Conservation (phyloP, 1,284 basidiomycete species). For the Tilletia indica region DNA sequence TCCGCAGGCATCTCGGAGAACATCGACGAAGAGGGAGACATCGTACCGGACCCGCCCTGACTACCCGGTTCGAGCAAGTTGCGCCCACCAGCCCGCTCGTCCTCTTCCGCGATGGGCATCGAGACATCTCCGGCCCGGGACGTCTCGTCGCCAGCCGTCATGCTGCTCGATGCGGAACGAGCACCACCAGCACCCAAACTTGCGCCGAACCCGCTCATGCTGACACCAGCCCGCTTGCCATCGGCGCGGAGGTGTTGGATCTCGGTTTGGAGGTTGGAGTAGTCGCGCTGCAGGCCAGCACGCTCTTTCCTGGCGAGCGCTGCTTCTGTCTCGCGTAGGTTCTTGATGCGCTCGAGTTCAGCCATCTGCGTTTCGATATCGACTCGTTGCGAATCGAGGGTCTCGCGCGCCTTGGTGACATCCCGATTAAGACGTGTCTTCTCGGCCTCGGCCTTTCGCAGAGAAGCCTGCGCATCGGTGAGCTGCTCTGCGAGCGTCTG, state of each 20-base stretch:
- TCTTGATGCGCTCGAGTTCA: constrained; percentile 72
- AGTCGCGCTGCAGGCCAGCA: constrained; percentile 84
- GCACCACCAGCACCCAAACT: not conserved
- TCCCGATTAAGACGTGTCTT: constrained; percentile 75
- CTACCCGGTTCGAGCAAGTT: constrained; percentile 23
- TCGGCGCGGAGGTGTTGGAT: constrained; percentile 74
- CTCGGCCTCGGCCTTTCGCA: constrained; percentile 75
- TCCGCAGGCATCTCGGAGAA: constrained; percentile 11
- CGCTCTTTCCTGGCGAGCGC: constrained; percentile 82
- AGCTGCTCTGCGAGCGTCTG: constrained; percentile 80
- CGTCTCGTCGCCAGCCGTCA: not conserved
- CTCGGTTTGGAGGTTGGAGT: constrained; percentile 79
- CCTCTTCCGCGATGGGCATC: constrained; percentile 18
- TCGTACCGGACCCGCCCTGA: constrained; percentile 8
- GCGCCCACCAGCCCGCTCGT: constrained; percentile 27
- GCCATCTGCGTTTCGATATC: constrained; percentile 74
- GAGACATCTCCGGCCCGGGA: not conserved
- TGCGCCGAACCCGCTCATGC: constrained; percentile 3
- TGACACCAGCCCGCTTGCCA: constrained; percentile 19
- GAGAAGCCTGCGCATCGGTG: constrained; percentile 66
- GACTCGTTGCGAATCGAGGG: constrained; percentile 78
- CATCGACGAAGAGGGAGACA: constrained; percentile 8
- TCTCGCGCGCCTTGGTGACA: constrained; percentile 72
- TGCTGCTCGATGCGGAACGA: constrained; percentile 1
- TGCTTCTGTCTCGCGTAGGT: constrained; percentile 85